phyloP scores from a whole-genome alignment of 306 rosid genomes.

The Gastrolobium villosum region DNA sequence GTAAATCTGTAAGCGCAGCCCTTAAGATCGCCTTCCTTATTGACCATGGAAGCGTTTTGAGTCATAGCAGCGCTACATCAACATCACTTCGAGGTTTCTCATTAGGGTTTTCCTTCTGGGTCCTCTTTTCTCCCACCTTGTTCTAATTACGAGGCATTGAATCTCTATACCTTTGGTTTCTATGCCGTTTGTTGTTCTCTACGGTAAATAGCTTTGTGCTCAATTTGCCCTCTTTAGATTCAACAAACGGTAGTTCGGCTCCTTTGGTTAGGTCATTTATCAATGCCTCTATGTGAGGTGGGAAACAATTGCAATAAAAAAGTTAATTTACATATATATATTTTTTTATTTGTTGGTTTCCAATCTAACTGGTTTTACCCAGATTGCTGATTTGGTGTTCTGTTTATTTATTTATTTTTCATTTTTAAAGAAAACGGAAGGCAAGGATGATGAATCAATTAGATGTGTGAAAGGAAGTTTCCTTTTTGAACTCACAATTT shows the following conservation, averaged over 20 bases:
- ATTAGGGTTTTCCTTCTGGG: slow-evolving; percentile 72
- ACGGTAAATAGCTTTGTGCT: not conserved
- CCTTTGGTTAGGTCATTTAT: slow-evolving; percentile 31
- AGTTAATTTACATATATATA: too few species aligned
- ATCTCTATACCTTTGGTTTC: slow-evolving; percentile 30
- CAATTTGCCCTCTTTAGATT: slow-evolving; percentile 31
- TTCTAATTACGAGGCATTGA: slow-evolving; percentile 40
- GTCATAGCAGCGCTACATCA: slow-evolving; percentile 75
- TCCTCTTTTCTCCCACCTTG: slow-evolving; percentile 51
- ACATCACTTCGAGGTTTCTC: slow-evolving; percentile 49
- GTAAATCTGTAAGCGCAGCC: slow-evolving; percentile 58
- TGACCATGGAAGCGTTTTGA: slow-evolving; percentile 74
- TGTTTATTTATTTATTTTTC: not conserved
- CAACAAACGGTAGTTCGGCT: slow-evolving; percentile 40
- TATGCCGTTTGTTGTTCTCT: slow-evolving; percentile 8
- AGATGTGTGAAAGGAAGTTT: slow-evolving; percentile 73
- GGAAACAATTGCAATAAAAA: slow-evolving; percentile 47
- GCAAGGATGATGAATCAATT: slow-evolving; percentile 81
- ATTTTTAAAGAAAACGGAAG: not conserved
- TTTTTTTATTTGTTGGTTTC: too few species aligned
- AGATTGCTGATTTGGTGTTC: not conserved
- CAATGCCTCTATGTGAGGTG: slow-evolving; percentile 56
- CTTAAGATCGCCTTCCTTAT: slow-evolving; percentile 85
- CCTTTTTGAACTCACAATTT: slow-evolving; percentile 67
- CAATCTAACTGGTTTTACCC: not conserved